Evolutionary conservation across 352 stramenopile genomes (phyloP).

Genomic region (Pythium chondricola): DNA sequence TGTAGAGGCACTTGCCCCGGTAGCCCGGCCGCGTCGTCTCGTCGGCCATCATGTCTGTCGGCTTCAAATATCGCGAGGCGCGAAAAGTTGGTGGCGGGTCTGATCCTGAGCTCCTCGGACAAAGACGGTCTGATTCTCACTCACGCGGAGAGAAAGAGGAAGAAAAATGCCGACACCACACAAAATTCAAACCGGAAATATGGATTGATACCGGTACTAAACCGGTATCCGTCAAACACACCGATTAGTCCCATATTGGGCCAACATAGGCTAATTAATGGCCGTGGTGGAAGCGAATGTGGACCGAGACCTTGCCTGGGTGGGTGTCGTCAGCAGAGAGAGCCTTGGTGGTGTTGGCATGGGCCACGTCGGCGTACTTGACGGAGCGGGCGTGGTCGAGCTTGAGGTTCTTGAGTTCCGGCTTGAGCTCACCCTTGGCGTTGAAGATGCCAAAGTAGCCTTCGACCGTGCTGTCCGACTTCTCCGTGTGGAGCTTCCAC

Average conservation of each 20-base stretch:
- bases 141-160: not conserved
- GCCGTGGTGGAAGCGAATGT: conserved; percentile 7
- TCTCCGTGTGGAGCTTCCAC: conserved; percentile 39
- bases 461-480: conserved; percentile 42
- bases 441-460: conserved; percentile 57
- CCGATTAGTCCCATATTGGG: too few species aligned
- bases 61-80: conserved; percentile 14
- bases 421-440: conserved; percentile 38
- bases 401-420: conserved; percentile 26
- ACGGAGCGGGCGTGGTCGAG: conserved; percentile 6
- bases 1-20: conserved; percentile 81
- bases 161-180: not conserved
- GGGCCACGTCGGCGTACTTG: not conserved
- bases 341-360: not conserved
- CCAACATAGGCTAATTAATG: conserved; percentile 7
- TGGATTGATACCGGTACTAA: too few species aligned
- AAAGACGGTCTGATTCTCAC: conserved; percentile 5
- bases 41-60: conserved; percentile 4
- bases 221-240: too few species aligned
- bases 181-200: not conserved
- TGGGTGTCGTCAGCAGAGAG: not conserved
- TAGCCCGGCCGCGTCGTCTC: conserved; percentile 27
- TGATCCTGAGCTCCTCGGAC: conserved; percentile 24
- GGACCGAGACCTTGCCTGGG: conserved; percentile 2
- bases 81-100: conserved; percentile 22